Evolutionary conservation across 768 basidiomycete genomes (phyloP), one percentile per base, ranked within the genome.

Genomic region (Leccinellum luteum): DNA sequence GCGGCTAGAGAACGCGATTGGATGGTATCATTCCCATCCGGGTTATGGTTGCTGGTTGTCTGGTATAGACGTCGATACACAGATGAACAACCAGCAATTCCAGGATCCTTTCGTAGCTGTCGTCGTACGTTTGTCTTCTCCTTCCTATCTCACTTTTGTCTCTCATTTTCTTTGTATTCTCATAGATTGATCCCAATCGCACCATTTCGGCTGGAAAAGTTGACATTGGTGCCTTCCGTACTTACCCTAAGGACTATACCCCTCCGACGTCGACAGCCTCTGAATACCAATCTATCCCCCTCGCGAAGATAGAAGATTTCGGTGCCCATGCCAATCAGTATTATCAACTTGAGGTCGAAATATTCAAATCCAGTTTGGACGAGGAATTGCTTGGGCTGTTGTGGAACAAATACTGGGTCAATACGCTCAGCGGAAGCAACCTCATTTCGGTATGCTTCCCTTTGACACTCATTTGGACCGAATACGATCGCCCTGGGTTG

Each of bases 321-420:
- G 97, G 97, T 72, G 97, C 98, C 4, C 97, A 99, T 67, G 94
- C 96, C 32, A 91, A 92, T 67, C 87, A 92, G 59, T 99, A 99
- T 71, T 99, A 99, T 71, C 90, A 85, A 23, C 81, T 99, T 14
- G 94, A 96, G 31, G 89, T 99, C 17, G 87, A 94, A 69, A 89
- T 98, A 52, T 99, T 97, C 84, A 98, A 97, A 73, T 91, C 88
- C 25, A 86, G 82, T 58, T 75, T 95, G 51, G 97, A 99, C 70
- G 87, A 85, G 30, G 86, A 94, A 66, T 76, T 99, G 3, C 79
- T 99, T 44, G 91, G 90, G 21, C 75, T 95, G 68, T 74, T 99
- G 54, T 98, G 96, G 96, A 98, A 99, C 75, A 98, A 98, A 74
- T 99, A 99, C 66, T 99, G 97, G 97, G 93, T 97, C 25, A 94